A percentile compares a stretch with the other conserved stretches of the same genome.
These are phyloP conservation scores for Fragaria vesca DNA, from an alignment of 306 rosid genomes.

Conservation along the genomic window DNA sequence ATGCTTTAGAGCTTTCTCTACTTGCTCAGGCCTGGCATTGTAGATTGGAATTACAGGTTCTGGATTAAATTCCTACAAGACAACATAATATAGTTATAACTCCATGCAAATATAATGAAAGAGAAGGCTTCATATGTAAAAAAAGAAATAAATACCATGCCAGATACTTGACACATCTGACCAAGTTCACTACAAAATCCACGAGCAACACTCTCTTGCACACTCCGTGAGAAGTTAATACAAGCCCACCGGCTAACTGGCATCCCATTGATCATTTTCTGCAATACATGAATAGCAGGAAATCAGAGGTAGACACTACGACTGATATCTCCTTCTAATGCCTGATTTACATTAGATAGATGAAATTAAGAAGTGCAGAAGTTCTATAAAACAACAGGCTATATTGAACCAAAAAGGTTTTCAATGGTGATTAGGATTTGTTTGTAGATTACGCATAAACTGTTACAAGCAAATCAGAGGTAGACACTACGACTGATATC, in stretches of 20 bases:
- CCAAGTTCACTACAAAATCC: conserved; percentile 83
- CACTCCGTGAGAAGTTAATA: conserved; percentile 84
- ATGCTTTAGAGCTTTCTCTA: conserved; percentile 86
- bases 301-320: not conserved
- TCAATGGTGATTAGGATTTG: not conserved
- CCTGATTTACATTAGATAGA: not conserved
- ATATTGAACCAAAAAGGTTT: not conserved
- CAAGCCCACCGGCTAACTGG: conserved; percentile 95
- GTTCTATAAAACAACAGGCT: not conserved
- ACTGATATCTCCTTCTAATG: not conserved
- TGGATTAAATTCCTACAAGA: conserved; percentile 64
- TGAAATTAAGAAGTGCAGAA: not conserved
- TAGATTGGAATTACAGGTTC: conserved; percentile 87
- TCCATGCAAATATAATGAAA: not conserved
- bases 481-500: not conserved
- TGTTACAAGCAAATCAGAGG: not conserved
- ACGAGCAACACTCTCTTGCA: conserved; percentile 86
- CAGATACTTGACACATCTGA: conserved; percentile 98
- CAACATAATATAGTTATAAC: conserved; percentile 5
- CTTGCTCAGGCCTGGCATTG: conserved; percentile 87
- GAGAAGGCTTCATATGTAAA: not conserved
- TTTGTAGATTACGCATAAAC: not conserved
- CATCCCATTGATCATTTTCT: conserved; percentile 99
- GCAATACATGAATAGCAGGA: conserved; percentile 28
- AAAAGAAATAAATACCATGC: conserved; percentile 62